Conservation (phyloP, 768 basidiomycete species). For the Tricholoma sp. region DNA sequence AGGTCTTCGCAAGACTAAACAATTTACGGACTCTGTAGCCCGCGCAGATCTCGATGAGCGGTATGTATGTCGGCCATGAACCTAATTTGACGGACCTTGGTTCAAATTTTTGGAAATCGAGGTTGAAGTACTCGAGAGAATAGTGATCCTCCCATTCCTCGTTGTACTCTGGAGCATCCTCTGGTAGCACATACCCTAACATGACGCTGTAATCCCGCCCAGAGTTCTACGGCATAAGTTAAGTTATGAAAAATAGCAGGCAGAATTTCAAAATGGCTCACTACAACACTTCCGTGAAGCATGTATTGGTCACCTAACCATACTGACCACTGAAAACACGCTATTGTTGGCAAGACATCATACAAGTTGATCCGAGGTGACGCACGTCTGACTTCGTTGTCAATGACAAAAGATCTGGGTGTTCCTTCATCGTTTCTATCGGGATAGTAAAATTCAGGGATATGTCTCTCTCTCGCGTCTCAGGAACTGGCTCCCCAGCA, state of each 20-base stretch:
- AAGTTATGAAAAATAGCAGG: neutral
- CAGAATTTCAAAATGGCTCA: slow-evolving; percentile 4
- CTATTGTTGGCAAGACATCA: neutral
- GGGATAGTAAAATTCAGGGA: slow-evolving; percentile 29
- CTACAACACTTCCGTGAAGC: slow-evolving; percentile 24
- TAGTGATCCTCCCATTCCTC: slow-evolving; percentile 27
- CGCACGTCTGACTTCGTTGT: slow-evolving; percentile 25
- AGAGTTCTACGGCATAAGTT: slow-evolving; percentile 16
- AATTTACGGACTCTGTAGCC: slow-evolving; percentile 29
- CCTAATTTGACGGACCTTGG: slow-evolving; percentile 22
- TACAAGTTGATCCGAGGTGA: slow-evolving; percentile 2
- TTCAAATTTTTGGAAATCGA: slow-evolving; percentile 30
- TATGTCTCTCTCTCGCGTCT: slow-evolving; percentile 21
- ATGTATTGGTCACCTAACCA: slow-evolving; percentile 26
- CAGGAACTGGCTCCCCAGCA: slow-evolving; percentile 19
- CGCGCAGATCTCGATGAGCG: neutral
- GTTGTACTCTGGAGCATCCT: slow-evolving; percentile 16
- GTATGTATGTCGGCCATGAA: neutral
- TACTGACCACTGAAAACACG: slow-evolving; percentile 25
- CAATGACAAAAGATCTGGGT: slow-evolving; percentile 26
- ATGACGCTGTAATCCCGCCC: slow-evolving; percentile 23
- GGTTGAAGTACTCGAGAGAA: slow-evolving; percentile 27
- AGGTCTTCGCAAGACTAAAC: slow-evolving; percentile 21
- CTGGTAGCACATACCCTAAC: slow-evolving; percentile 18
- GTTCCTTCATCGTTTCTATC: slow-evolving; percentile 22